Evolutionary conservation across 495 filamentous ascomycete species (phyloP), one percentile per base, ranked within the genome.

Genomic region (Daldinia decipiens): DNA sequence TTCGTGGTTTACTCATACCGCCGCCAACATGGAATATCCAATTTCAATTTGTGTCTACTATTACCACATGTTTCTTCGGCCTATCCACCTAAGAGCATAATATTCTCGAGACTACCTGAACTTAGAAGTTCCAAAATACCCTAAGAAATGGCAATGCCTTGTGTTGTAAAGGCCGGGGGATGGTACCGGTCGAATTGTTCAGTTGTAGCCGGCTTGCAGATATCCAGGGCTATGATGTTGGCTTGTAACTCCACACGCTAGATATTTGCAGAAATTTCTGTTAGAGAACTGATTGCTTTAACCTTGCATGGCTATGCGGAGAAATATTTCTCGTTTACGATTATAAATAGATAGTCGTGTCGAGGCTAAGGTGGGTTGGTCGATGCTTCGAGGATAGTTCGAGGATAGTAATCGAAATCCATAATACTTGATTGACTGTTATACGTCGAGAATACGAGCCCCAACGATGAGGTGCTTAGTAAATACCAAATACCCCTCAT

Each of bases 401-500:
- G 32, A 34, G 32, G 8, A 29, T 29, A 29, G 27, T 47, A 47
- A 47, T 47, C 21, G 5, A 45, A 45, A 19, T 5, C 17, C 5
- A 8, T 8, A 1, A 17, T 8, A 45, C 15, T 24, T 24, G 21
- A 24, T 24, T 24, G 21, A 24, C 21, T 45, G 6, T 21, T 45
- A 45, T 17, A 36, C 34, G 6, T 31, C 29, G 29, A 4, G 29
- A 31, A 31, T 31, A 31, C 6, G 6, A 31, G 6, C 0, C 32
- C 34, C 34, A 11, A 36, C 34, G 34, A 36, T 2, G 40, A 21
- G 6, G 40, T 47, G 40, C 19, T 47, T 47, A 27, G 47, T 52
- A 52, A 53, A 53, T 31, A 31, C 50, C 50, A 52, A 53, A 53
- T 31, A 31, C 50, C 50, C 50, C 50, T 53, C 50, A 53, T 53